phyloP scores from a whole-genome alignment of 768 basidiomycete species.

The Xerocomellus chrysenteron region DNA sequence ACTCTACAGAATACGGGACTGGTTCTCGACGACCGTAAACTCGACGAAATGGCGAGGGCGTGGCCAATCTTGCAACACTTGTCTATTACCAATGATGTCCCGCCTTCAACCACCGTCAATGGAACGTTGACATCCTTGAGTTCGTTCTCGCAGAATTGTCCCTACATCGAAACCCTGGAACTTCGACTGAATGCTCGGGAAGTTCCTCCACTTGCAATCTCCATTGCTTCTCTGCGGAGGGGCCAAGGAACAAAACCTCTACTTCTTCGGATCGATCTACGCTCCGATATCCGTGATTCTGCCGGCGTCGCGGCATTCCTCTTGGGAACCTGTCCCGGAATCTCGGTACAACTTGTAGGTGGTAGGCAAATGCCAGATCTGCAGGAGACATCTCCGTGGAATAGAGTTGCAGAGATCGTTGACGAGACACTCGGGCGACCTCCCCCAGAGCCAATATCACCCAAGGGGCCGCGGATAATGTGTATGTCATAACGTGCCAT shows the following conservation, averaged over 20 bases:
- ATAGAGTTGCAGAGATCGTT: slow-evolving; percentile 17
- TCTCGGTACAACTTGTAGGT: slow-evolving; percentile 7
- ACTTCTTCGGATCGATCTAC: slow-evolving; percentile 10
- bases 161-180: slow-evolving; percentile 14
- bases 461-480: slow-evolving; percentile 13
- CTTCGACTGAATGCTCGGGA: slow-evolving; percentile 21
- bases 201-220: neutral
- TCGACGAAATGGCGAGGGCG: slow-evolving; percentile 16
- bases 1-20: slow-evolving; percentile 11
- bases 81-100: slow-evolving; percentile 13
- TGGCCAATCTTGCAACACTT: slow-evolving; percentile 22
- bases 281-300: slow-evolving; percentile 22
- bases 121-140: slow-evolving; percentile 10
- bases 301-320: slow-evolving; percentile 17
- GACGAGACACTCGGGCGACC: slow-evolving; percentile 15
- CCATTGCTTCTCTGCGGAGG: neutral
- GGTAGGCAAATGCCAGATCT: slow-evolving; percentile 6
- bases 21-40: slow-evolving; percentile 11
- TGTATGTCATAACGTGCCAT: slow-evolving; percentile 7
- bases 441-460: slow-evolving; percentile 2
- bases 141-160: slow-evolving; percentile 15
- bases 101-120: slow-evolving; percentile 4
- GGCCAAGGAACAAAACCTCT: slow-evolving; percentile 3
- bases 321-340: slow-evolving; percentile 6
- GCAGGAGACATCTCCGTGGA: slow-evolving; percentile 20